Evolutionary conservation across 148 eudicot species (phyloP), one percentile per base, ranked within the genome.

Genomic region (Mesembryanthemum crystallinum): DNA sequence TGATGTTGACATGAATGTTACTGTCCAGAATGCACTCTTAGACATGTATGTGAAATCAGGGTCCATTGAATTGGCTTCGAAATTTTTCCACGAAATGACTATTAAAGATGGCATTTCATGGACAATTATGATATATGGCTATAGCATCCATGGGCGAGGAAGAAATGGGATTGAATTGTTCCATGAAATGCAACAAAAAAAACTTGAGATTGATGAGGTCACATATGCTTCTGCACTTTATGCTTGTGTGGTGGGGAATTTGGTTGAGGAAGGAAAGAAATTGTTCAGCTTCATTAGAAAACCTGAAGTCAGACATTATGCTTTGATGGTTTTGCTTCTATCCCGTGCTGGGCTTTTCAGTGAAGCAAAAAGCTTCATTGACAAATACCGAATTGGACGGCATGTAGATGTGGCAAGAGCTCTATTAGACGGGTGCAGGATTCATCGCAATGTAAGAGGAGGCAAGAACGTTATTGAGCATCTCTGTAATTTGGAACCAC

Each of bases 21-120:
- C 76, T 30, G 74, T 91, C 54, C 73, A 70, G 27, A 91, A 91
- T 85, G 88, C 96, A 67, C 78, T 91, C 25, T 77, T 89, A 76
- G 92, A 91, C 81, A 86, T 89, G 96, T 91, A 89, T 81, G 82
- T 81, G 30, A 91, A 91, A 81, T 89, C 92, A 17, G 96, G 96
- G 57, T 82, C 59, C 69, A 75, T 86, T 11, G 84, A 86, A n/a
- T 82, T 74, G 52, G 96, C 96, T 83, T 83, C 83, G 29, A 69
- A 32, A 59, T 79, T 91, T 64, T 89, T 88, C 61, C 33, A 78
- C 29, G 43, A 33, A 69, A 87, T 88, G 87, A 57, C 72, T 20
- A 54, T 25, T 27, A 88, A 82, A 79, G 95, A 90, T 82, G 85
- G 76, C 35, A 76, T 90, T 77, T 87, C 92, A 17, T 88, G 90